A percentile compares a stretch with the other conserved stretches of the same genome.
phyloP scores from a whole-genome alignment of 1,284 basidiomycete species.

The Blastosporella zonata region DNA sequence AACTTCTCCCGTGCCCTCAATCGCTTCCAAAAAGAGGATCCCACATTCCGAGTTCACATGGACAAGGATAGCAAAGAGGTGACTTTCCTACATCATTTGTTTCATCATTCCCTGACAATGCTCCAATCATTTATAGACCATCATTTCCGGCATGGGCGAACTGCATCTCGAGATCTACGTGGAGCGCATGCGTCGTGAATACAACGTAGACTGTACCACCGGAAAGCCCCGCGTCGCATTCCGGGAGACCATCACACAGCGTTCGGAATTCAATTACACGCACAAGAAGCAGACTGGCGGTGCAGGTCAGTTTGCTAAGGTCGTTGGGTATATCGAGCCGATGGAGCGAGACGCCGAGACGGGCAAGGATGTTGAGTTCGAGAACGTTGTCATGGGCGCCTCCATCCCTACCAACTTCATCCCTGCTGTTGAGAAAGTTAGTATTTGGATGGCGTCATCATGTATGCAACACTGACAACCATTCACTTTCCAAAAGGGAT shows the following conservation, averaged over 20 bases:
- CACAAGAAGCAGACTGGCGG: slow-evolving; percentile 99
- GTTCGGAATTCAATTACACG: slow-evolving; percentile 85
- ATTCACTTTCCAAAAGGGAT: slow-evolving; percentile 66
- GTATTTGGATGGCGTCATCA: slow-evolving; percentile 12
- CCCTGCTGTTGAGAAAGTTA: slow-evolving; percentile 91
- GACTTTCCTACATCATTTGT: slow-evolving; percentile 12
- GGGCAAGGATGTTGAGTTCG: slow-evolving; percentile 86
- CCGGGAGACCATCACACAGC: slow-evolving; percentile 89
- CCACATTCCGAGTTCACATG: slow-evolving; percentile 97
- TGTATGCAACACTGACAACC: not conserved
- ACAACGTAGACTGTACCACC: slow-evolving; percentile 91
- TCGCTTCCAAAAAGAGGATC: slow-evolving; percentile 99
- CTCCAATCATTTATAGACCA: slow-evolving; percentile 62
- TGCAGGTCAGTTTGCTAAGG: slow-evolving; percentile 94
- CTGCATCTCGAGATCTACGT: slow-evolving; percentile 99
- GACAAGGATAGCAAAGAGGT: slow-evolving; percentile 94
- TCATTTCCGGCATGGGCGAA: slow-evolving; percentile 99
- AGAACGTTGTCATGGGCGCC: slow-evolving; percentile 89
- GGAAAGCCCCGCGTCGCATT: slow-evolving; percentile 98
- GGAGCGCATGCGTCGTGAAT: slow-evolving; percentile 98
- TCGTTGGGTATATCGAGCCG: slow-evolving; percentile 91
- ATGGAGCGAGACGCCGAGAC: slow-evolving; percentile 75
- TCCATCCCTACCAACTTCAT: slow-evolving; percentile 92
- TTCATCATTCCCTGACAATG: not conserved
- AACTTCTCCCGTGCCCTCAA: slow-evolving; percentile 97